Evolutionary conservation across 1,284 basidiomycete species (phyloP).

Genomic region (Apiotrichum siamense): DNA sequence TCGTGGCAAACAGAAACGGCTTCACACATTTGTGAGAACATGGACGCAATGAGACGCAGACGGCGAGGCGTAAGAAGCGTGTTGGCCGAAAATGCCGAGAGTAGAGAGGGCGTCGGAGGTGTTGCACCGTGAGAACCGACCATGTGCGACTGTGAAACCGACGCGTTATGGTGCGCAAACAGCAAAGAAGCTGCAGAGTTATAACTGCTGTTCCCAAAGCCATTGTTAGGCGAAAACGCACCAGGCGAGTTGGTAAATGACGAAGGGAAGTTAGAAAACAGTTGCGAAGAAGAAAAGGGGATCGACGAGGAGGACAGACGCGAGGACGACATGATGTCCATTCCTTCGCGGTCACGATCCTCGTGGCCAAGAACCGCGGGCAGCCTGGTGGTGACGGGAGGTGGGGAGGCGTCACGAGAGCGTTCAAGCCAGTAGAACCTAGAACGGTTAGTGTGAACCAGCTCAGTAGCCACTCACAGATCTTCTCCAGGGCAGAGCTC

Average conservation of each 20-base stretch:
- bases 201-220: constrained; percentile 8
- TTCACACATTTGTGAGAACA: constrained; percentile 98
- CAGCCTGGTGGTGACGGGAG: constrained; percentile 50
- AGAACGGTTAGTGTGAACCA: constrained; percentile 8
- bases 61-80: constrained; percentile 79
- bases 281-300: constrained; percentile 44
- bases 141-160: neutral
- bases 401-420: constrained; percentile 73
- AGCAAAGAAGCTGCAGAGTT: constrained; percentile 39
- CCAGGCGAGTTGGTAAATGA: constrained; percentile 35
- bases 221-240: constrained; percentile 25
- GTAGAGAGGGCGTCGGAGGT: constrained; percentile 86
- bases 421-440: constrained; percentile 93
- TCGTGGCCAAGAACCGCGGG: constrained; percentile 14
- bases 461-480: constrained; percentile 30
- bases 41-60: constrained; percentile 83
- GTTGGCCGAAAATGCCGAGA: constrained; percentile 76
- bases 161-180: constrained; percentile 38
- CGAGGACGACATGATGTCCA: constrained; percentile 40
- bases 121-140: constrained; percentile 52
- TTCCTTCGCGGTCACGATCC: constrained; percentile 20
- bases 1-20: constrained; percentile 95
- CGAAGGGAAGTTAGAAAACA: constrained; percentile 33
- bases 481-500: constrained; percentile 97
- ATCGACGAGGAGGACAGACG: constrained; percentile 45